Evolutionary conservation across 371 early-diverging fungal species (phyloP).

Genomic region (Apophysomyces sp.): DNA sequence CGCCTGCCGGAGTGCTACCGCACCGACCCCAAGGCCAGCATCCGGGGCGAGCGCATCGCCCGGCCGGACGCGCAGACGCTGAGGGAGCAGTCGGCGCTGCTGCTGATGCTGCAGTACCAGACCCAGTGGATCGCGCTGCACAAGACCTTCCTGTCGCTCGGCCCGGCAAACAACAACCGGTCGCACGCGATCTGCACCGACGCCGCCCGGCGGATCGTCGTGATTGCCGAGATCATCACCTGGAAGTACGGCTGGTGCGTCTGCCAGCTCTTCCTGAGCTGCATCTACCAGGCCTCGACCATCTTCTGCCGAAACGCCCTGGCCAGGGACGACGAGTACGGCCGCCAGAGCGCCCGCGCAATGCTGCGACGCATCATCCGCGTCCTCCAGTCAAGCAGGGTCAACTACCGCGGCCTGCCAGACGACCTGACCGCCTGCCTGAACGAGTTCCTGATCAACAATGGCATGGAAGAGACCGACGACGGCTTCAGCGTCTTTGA

Average conservation of each 20-base stretch:
- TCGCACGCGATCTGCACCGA: slow-evolving; percentile 18
- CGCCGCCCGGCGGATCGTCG: slow-evolving; percentile 25
- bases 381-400: slow-evolving; percentile 12
- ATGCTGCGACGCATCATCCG: slow-evolving; percentile 29
- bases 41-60: background rate
- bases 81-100: slow-evolving; percentile 19
- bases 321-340: slow-evolving; percentile 5
- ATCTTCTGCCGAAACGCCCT: slow-evolving; percentile 32
- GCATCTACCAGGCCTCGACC: slow-evolving; percentile 36
- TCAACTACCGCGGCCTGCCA: slow-evolving; percentile 32
- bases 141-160: slow-evolving; percentile 16
- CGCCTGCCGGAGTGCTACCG: slow-evolving; percentile 9
- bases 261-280: slow-evolving; percentile 26
- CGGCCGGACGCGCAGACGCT: slow-evolving; percentile 13
- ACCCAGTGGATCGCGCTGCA: slow-evolving; percentile 31
- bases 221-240: slow-evolving; percentile 22
- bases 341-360: slow-evolving; percentile 7
- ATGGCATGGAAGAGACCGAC: slow-evolving; percentile 15
- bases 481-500: slow-evolving; percentile 9
- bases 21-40: slow-evolving; percentile 4
- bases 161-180: slow-evolving; percentile 9
- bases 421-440: slow-evolving; percentile 28
- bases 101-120: slow-evolving; percentile 32
- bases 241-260: slow-evolving; percentile 35
- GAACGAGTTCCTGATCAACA: slow-evolving; percentile 24